Evolutionary conservation across 176 grass and related monocot species (phyloP).

Genomic region (Eragrostis nindensis): DNA sequence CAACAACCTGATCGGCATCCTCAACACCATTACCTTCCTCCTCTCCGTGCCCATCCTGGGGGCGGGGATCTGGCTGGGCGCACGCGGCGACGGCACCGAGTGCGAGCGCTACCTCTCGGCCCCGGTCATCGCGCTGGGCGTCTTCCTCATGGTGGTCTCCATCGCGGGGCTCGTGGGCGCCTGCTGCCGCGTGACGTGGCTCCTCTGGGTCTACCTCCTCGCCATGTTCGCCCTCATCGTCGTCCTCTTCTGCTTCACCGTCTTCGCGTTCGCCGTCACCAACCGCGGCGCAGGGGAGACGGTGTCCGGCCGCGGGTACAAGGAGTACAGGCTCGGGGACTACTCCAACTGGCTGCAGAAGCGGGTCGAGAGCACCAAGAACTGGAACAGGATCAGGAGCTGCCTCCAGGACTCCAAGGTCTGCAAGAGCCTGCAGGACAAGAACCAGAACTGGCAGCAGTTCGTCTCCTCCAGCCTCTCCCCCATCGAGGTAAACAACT

Average conservation of each 20-base stretch:
- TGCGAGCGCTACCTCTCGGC: conserved; percentile 79
- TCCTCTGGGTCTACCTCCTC: conserved; percentile 90
- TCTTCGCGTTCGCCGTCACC: conserved; percentile 90
- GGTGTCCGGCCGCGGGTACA: conserved; percentile 59
- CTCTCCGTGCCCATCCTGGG: conserved; percentile 82
- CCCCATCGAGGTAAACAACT: conserved; percentile 65
- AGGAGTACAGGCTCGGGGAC: conserved; percentile 90
- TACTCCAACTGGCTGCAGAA: conserved; percentile 95
- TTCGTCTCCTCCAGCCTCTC: conserved; percentile 60
- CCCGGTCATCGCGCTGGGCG: conserved; percentile 60
- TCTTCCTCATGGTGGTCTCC: conserved; percentile 76
- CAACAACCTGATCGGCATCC: conserved; percentile 85
- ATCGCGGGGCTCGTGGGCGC: conserved; percentile 76
- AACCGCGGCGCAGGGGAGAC: conserved; percentile 75
- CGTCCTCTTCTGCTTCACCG: conserved; percentile 62
- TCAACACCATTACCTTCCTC: conserved; percentile 77
- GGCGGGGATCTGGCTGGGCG: conserved; percentile 78
- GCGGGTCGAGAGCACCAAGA: conserved; percentile 53
- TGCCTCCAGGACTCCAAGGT: conserved; percentile 78
- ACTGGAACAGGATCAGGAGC: conserved; percentile 71
- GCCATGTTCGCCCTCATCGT: conserved; percentile 93
- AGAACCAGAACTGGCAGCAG: conserved; percentile 4
- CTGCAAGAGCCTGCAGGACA: conserved; percentile 55
- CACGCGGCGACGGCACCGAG: conserved; percentile 62
- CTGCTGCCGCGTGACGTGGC: conserved; percentile 77